These are phyloP conservation scores for Meripilus lineatus DNA, from an alignment of 1,284 basidiomycete genomes.

Conservation along the genomic window DNA sequence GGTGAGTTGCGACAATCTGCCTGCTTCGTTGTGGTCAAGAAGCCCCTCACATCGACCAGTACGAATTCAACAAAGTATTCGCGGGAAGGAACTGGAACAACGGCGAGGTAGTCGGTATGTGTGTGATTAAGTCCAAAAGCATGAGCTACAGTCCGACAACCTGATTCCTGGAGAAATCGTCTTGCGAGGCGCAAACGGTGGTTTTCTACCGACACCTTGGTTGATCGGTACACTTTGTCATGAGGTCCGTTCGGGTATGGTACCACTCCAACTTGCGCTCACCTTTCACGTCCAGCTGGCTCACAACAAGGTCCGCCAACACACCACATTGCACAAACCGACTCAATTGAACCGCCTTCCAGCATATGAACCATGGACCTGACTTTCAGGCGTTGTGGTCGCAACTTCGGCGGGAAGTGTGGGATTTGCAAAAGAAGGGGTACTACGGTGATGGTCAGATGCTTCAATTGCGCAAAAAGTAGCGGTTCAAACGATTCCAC, in stretches of 20 bases:
- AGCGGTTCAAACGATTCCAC: too few species aligned
- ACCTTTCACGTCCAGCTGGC: conserved; percentile 50
- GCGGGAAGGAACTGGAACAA: conserved; percentile 77
- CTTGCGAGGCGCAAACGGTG: conserved; percentile 53
- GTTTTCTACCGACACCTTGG: conserved; percentile 59
- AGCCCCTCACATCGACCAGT: conserved; percentile 35
- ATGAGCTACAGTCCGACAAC: not conserved
- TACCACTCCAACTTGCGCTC: not conserved
- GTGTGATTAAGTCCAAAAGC: not conserved
- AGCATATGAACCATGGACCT: conserved; percentile 78
- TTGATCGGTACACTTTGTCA: conserved; percentile 77
- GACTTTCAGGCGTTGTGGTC: conserved; percentile 71
- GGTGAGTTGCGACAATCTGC: conserved; percentile 34
- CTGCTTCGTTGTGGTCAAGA: not conserved
- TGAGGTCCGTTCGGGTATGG: conserved; percentile 52
- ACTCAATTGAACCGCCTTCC: not conserved
- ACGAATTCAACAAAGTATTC: conserved; percentile 72
- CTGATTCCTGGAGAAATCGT: conserved; percentile 53
- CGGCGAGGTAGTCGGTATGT: conserved; percentile 69
- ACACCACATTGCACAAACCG: not conserved
- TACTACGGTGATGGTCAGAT: conserved; percentile 76
- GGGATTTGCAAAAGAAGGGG: conserved; percentile 59
- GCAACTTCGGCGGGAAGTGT: conserved; percentile 58
- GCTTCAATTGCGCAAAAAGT: too few species aligned
- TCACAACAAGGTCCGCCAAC: conserved; percentile 62